Evolutionary conservation across 768 basidiomycete genomes (phyloP).

Genomic region (Tephrocybe sp.): DNA sequence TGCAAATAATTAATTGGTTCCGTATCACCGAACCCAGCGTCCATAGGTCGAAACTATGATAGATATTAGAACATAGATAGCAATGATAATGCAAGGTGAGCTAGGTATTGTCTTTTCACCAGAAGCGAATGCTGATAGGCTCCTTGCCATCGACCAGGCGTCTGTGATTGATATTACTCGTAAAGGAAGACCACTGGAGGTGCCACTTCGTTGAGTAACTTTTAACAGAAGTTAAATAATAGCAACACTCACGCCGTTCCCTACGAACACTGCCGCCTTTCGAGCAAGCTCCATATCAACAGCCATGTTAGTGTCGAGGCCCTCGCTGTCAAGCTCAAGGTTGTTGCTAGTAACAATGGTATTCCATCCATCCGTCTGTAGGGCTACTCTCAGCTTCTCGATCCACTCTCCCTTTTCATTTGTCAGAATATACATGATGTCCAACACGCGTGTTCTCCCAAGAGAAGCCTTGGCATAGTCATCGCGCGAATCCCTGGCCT

Average conservation of each 20-base stretch:
- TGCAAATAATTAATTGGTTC: too few relatives aligned
- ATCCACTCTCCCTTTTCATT: slow-evolving; percentile 32
- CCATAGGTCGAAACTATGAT: too few relatives aligned
- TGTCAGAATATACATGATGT: slow-evolving; percentile 33
- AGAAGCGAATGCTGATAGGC: slow-evolving; percentile 29
- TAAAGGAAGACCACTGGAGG: slow-evolving; percentile 34
- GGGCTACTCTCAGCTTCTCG: slow-evolving; percentile 21
- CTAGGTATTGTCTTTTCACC: slow-evolving; percentile 9
- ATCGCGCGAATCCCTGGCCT: slow-evolving; percentile 17
- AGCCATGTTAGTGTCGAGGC: slow-evolving; percentile 31
- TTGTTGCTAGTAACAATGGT: slow-evolving; percentile 28
- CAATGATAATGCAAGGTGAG: too few relatives aligned
- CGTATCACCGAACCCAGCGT: too few relatives aligned
- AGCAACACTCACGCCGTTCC: slow-evolving; percentile 34
- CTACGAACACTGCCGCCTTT: slow-evolving; percentile 35
- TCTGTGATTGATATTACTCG: slow-evolving; percentile 33
- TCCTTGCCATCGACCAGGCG: slow-evolving; percentile 30
- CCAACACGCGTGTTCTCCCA: slow-evolving; percentile 15
- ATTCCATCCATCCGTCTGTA: slow-evolving; percentile 28
- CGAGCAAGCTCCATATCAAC: slow-evolving; percentile 38
- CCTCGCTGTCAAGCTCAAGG: slow-evolving; percentile 28
- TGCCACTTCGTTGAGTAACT: neutral
- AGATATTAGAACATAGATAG: too few relatives aligned
- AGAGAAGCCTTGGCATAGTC: slow-evolving; percentile 13
- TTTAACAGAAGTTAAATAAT: neutral